Evolutionary conservation across 1,284 basidiomycete species (phyloP).

Genomic region (Ceratobasidium sp.): DNA sequence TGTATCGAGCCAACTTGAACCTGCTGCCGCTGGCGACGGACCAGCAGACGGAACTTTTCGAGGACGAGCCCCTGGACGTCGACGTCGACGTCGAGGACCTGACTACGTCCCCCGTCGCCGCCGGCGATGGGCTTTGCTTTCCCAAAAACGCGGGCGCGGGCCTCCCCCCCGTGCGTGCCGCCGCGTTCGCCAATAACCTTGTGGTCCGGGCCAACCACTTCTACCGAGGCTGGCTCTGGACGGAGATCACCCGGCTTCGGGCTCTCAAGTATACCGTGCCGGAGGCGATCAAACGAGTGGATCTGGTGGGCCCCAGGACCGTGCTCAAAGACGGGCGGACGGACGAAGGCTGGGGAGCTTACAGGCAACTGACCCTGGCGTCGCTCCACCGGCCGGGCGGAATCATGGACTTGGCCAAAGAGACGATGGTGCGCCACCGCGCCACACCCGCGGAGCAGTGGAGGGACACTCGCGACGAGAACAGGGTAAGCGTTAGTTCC

Average conservation of each 20-base stretch:
- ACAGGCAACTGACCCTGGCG: too few relatives aligned
- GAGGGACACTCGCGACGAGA: conserved; percentile 6
- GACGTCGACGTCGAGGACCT: background rate
- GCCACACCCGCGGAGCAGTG: conserved; percentile 22
- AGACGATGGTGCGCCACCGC: background rate
- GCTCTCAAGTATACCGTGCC: background rate
- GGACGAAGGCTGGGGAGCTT: background rate
- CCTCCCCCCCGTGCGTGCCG: background rate
- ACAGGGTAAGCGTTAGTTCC: background rate
- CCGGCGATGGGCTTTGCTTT: background rate
- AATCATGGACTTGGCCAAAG: background rate
- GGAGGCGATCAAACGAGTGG: background rate
- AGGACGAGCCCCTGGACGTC: background rate
- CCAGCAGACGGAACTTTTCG: background rate
- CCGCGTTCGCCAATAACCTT: background rate
- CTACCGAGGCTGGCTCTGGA: background rate
- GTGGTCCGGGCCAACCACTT: background rate
- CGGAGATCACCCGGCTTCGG: background rate
- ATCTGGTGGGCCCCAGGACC: background rate
- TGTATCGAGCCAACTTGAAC: background rate
- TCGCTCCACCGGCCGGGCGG: conserved; percentile 4
- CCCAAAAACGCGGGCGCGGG: background rate
- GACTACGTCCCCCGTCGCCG: background rate
- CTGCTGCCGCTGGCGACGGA: background rate
- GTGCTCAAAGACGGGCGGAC: background rate